These are phyloP conservation scores for Piper longum DNA, from an alignment of 164 flowering plant species.

Conservation along the genomic window DNA sequence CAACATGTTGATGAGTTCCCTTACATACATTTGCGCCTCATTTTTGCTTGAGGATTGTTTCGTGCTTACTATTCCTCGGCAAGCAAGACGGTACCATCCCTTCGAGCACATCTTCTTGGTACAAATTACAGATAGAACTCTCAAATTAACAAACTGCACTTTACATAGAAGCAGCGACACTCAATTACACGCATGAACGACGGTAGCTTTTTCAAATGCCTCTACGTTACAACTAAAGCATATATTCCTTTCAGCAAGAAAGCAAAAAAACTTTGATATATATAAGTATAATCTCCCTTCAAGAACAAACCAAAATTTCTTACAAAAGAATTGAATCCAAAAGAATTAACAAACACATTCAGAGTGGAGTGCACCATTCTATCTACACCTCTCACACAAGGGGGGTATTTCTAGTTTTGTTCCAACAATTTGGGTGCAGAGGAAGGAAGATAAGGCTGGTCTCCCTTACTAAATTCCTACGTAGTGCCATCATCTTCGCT, in stretches of 20 bases:
- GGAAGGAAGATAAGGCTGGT: slow-evolving; percentile 2
- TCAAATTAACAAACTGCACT: no score
- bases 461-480: not conserved
- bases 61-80: no score
- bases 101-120: no score
- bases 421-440: slow-evolving; percentile 3
- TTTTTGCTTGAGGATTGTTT: no score
- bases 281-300: slow-evolving; percentile 3
- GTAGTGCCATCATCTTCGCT: not conserved
- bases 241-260: not conserved
- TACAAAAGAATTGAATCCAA: slow-evolving; percentile 42
- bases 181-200: no score
- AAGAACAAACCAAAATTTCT: slow-evolving; percentile 19
- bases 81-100: no score
- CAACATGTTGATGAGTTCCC: no score
- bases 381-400: slow-evolving; percentile 12
- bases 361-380: slow-evolving; percentile 7
- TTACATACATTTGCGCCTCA: no score
- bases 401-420: slow-evolving; percentile 1
- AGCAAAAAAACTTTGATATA: not conserved
- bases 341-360: slow-evolving; percentile 23
- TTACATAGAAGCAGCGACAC: no score
- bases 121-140: no score
- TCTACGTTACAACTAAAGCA: no score
- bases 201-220: no score